phyloP scores from a whole-genome alignment of 768 basidiomycete species.

The Saitozyma podzolica region DNA sequence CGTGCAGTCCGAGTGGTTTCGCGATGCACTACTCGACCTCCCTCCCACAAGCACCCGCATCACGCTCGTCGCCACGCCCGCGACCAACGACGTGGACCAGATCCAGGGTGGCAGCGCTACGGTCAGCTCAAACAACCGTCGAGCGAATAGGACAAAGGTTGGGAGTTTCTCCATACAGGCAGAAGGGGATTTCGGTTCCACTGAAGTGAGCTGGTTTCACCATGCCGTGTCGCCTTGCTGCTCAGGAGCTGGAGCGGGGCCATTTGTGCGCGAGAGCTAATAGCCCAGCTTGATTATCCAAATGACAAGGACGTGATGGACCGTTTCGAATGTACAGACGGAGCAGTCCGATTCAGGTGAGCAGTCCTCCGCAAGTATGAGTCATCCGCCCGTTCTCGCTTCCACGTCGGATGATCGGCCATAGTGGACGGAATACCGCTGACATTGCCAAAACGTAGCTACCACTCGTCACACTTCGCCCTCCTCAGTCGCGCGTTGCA shows the following conservation, averaged over 20 bases:
- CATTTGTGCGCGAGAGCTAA: not conserved
- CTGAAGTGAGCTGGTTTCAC: conserved; percentile 61
- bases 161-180: conserved; percentile 75
- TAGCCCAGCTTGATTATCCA: conserved; percentile 84
- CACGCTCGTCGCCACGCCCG: conserved; percentile 76
- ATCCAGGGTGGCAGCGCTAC: conserved; percentile 17
- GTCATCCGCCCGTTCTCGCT: too few relatives aligned
- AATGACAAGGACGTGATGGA: conserved; percentile 89
- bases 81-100: conserved; percentile 29
- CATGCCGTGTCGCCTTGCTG: too few relatives aligned
- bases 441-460: conserved; percentile 58
- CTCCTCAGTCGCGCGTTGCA: conserved; percentile 73
- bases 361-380: too few relatives aligned
- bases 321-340: conserved; percentile 73
- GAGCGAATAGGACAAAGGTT: conserved; percentile 55
- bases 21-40: conserved; percentile 86
- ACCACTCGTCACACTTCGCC: conserved; percentile 75
- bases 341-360: conserved; percentile 53
- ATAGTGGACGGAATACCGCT: conserved; percentile 16
- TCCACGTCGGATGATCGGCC: too few relatives aligned
- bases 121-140: conserved; percentile 18
- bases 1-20: conserved; percentile 79
- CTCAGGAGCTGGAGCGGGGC: not conserved
- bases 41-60: conserved; percentile 84
- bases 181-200: conserved; percentile 76